Evolutionary conservation across 352 stramenopile genomes (phyloP), one percentile per base, ranked within the genome.

Genomic region (Globisporangium barbulae): DNA sequence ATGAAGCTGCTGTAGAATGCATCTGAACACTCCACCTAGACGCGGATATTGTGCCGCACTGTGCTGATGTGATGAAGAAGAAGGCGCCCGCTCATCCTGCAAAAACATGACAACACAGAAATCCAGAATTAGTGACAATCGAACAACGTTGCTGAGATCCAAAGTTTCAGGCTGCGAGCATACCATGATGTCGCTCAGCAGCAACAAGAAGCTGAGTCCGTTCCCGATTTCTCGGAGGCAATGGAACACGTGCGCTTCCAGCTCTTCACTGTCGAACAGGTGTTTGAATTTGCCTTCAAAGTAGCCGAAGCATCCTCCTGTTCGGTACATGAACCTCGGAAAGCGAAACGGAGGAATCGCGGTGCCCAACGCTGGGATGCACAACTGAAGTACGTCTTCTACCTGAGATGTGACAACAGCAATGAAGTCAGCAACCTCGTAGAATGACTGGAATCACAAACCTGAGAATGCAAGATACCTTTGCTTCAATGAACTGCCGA

Each of bases 201-300:
- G 28, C n/a, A 79, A 31, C 2, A 96, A 44, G 60, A 93, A 82
- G 39, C 79, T 63, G 4, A 97, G 57, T 2, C 78, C 73, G 49
- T 97, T 97, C 9, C 89, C 89, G 49, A 95, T 75, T 60, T 91
- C 73, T 28, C 84, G 73, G 9, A 96, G 76, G 33, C 74, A 89
- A 61, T 97, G 88, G 35, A 97, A 92, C 15, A 97, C 76, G 37
- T 96, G 84, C 2, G 74, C 71, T 64, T 93, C 84, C 3, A 96
- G 74, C 54, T 94, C 89, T 28, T 85, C 72, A 21, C 84, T 89
- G 33, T 91, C 83, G 9, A 97, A 67, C 49, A 96, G 68, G 22
- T 88, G 72, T 48, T 90, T 83, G 56, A 93, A 90, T 31, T 94
- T 91, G 50, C 81, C 79, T 47, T 96, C 81, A 59, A 96, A 93